Base-by-base conservation (phyloP, 139 green algal species). In the Mychonastes homosphaera region DNA sequence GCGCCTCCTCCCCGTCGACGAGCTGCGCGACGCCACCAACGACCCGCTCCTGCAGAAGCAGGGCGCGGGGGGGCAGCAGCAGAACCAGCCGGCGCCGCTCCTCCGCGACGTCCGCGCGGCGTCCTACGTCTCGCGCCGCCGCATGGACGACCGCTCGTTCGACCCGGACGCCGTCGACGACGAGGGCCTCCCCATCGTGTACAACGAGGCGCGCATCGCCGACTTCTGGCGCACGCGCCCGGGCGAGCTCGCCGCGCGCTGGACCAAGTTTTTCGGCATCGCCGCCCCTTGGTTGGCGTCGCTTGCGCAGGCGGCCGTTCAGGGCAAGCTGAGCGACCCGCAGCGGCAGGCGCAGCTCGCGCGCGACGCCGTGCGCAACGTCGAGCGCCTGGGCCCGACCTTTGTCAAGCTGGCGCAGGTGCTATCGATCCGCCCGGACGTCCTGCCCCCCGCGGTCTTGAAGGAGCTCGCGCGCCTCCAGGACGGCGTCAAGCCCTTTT, bases 381-480 rank as follows among this genome's bases (percentile, higher is more conserved):
- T 91, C 43, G 77, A 85, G 71, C 65, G 72, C 35, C 76, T 97
- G 49, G 90, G 90, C 1, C 90, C 90, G 7, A 96, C 89, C 1
- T 97, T 93, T 61, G 84, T 95, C 62, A 97, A 96, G 76, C 76
- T 96, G 46, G 89, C 79, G 0, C 84, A 92, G 65, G 83, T 88
- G n/a, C 62, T 90, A 50, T 72, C 54, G 55, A 86, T 86, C 66
- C 58, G 87, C 51, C 89, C 89, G 16, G 89, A 97, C 59, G 78
- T 97, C 48, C 76, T 97, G 51, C 85, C 87, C 3, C 80, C 79
- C 10, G 51, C 70, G 0, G 76, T 89, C 6, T 83, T 95, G 76
- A 43, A 69, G 1, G 84, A 96, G 81, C 79, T 97, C 21, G 71
- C 74, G 27, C 81, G 73, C 34, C 79, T 97, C 53, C 88, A 97